Evolutionary conservation across 345 rosid species (phyloP).

Genomic region (Aethionema arabicum): DNA sequence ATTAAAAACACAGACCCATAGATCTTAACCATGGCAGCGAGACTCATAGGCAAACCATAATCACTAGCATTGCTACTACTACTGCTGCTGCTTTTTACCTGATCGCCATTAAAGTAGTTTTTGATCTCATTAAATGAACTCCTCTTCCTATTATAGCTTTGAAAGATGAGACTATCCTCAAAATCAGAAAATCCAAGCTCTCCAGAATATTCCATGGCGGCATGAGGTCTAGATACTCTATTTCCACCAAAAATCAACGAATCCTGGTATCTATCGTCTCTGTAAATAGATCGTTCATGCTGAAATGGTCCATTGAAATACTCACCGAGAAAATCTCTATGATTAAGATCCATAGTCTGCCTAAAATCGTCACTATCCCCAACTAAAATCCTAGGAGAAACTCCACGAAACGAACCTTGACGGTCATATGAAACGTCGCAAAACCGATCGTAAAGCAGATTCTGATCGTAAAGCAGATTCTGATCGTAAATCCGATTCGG

Average conservation of each 20-base stretch:
- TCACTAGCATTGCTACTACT: constrained; percentile 19
- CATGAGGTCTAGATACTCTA: constrained; percentile 33
- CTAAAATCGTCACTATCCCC: constrained; percentile 25
- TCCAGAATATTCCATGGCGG: constrained; percentile 31
- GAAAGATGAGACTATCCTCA: constrained; percentile 45
- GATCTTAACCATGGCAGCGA: constrained; percentile 41
- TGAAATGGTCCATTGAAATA: constrained; percentile 36
- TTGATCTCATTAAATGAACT: constrained; percentile 36
- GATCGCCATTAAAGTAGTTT: constrained; percentile 27
- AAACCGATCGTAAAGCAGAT: constrained; percentile 27
- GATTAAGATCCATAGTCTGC: constrained; percentile 38
- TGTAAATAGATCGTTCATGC: constrained; percentile 6
- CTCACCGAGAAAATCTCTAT: constrained; percentile 37
- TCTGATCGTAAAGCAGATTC: constrained; percentile 22
- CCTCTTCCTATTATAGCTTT: constrained; percentile 38
- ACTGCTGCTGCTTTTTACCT: not conserved
- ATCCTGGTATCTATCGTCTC: constrained; percentile 13
- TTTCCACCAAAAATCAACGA: constrained; percentile 32
- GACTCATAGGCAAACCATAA: constrained; percentile 24
- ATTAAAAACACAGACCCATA: constrained; percentile 45
- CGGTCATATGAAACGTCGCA: constrained; percentile 28
- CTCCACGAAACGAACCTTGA: constrained; percentile 29
- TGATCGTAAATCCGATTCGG: constrained; percentile 27
- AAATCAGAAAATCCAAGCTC: constrained; percentile 28
- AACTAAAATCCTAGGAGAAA: constrained; percentile 23